Percentiles rank a stretch among this genome's conserved stretches.
phyloP scores from a whole-genome alignment of 116 monocot genomes.

The Trichopus zeylanicus region DNA sequence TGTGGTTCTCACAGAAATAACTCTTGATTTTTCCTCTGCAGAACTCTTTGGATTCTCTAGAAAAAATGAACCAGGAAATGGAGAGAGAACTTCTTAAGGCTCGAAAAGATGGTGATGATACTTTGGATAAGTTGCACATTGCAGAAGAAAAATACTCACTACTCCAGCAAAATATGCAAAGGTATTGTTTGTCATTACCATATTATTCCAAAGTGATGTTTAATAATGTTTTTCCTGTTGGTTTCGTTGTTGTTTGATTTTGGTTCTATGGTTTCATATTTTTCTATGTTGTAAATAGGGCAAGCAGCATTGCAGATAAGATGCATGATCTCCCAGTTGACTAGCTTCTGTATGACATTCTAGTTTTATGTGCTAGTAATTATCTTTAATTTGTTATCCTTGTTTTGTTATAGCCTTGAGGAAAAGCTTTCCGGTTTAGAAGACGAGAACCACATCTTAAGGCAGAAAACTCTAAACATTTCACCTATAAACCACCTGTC shows the following conservation, averaged over 20 bases:
- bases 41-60: constrained; percentile 40
- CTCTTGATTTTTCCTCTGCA: constrained; percentile 16
- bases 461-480: constrained; percentile 58
- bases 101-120: constrained; percentile 40
- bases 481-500: constrained; percentile 41
- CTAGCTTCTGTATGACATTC: background rate
- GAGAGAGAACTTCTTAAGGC: constrained; percentile 59
- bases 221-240: no score
- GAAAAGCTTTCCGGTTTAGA: constrained; percentile 69
- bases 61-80: constrained; percentile 42
- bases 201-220: background rate
- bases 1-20: background rate
- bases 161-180: constrained; percentile 50
- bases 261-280: no score
- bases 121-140: constrained; percentile 52
- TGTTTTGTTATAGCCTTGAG: constrained; percentile 47
- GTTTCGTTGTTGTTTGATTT: no score
- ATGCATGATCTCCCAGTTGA: background rate
- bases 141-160: constrained; percentile 49
- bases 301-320: no score
- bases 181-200: constrained; percentile 20
- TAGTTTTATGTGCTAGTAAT: background rate
- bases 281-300: no score
- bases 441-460: constrained; percentile 82
- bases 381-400: background rate